Evolutionary conservation across 2,329 filamentous ascomycete species (phyloP), one percentile per base, ranked within the genome.

Genomic region (Colletotrichum sp.): DNA sequence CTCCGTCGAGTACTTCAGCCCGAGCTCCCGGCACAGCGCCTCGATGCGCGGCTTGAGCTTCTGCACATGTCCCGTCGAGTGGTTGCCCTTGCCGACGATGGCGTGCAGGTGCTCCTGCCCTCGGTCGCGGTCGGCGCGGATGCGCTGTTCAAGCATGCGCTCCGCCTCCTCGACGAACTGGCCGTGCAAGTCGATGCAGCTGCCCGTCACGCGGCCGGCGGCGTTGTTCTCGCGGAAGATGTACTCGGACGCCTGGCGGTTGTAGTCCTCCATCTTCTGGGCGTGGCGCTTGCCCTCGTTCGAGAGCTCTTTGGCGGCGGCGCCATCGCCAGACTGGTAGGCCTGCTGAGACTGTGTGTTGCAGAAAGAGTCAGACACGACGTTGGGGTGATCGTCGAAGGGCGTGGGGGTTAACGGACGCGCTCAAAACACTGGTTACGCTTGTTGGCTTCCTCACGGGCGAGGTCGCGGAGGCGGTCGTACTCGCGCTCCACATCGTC

Each of bases 161-260:
- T 98, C 96, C 7, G 97, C 97, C 87, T 98, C 97, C 83, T 98
- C 95, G 75, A 98, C 96, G 81, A 94, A 98, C 82, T 97, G 94
- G 4, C 97, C 97, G 84, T 99, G 97, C 64, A 99, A 89, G 85
- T 99, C 97, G 80, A 99, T 96, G 10, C 94, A 95, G 85, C 98
- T 96, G 55, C 88, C 88, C 18, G 91, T 90, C 12, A 98, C 94
- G 76, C 94, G 92, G 21, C 92, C 94, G 4, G 88, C 84, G 24
- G 94, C 93, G 83, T 98, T 98, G 88, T 98, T 98, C 86, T 96
- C 95, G 55, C 96, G 93, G 88, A 99, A 98, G 83, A 98, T 98
- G 85, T 91, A 98, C 75, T 98, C 95, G 75, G 95, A 95, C 2
- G 97, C 97, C 84, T 98, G 95, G 78, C 91, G 92, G 88, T 98